phyloP scores from a whole-genome alignment of 768 basidiomycete genomes.

The Amanita thiersii region DNA sequence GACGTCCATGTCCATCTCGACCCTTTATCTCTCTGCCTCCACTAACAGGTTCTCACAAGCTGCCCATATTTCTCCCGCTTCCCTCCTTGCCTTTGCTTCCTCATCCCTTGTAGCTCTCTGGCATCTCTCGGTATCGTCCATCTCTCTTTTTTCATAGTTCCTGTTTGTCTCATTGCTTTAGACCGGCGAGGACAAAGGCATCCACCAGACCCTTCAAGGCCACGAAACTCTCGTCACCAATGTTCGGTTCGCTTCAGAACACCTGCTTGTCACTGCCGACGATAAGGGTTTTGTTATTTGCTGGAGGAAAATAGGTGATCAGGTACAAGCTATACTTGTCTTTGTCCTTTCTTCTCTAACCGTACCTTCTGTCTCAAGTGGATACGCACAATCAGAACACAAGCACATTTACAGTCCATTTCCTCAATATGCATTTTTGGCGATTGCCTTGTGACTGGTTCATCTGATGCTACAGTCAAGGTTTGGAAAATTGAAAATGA shows the following conservation, averaged over 20 bases:
- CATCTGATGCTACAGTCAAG: slow-evolving; percentile 76
- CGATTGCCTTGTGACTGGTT: slow-evolving; percentile 59
- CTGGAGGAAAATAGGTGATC: slow-evolving; percentile 45
- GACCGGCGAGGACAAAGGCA: slow-evolving; percentile 43
- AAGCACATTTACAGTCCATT: slow-evolving; percentile 65
- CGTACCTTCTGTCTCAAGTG: slow-evolving; percentile 41
- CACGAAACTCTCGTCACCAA: slow-evolving; percentile 72
- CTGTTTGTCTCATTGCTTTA: slow-evolving; percentile 17
- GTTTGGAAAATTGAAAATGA: slow-evolving; percentile 48
- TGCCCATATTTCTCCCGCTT: slow-evolving; percentile 37
- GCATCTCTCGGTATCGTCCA: slow-evolving; percentile 29
- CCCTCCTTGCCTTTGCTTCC: slow-evolving; percentile 38
- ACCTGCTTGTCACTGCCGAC: slow-evolving; percentile 63
- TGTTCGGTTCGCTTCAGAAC: slow-evolving; percentile 53
- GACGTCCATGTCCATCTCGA: slow-evolving; percentile 21
- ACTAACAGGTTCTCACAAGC: slow-evolving; percentile 40
- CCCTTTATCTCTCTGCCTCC: slow-evolving; percentile 37
- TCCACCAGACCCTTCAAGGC: slow-evolving; percentile 65
- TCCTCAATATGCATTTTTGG: slow-evolving; percentile 53
- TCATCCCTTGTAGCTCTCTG: slow-evolving; percentile 38
- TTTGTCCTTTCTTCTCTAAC: slow-evolving; percentile 10
- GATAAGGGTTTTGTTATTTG: slow-evolving; percentile 57
- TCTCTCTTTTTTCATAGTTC: slow-evolving; percentile 4
- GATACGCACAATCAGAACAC: slow-evolving; percentile 29
- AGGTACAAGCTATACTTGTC: slow-evolving; percentile 29